Evolutionary conservation across 352 stramenopile genomes (phyloP).

Genomic region (Thraustochytrium sp.): DNA sequence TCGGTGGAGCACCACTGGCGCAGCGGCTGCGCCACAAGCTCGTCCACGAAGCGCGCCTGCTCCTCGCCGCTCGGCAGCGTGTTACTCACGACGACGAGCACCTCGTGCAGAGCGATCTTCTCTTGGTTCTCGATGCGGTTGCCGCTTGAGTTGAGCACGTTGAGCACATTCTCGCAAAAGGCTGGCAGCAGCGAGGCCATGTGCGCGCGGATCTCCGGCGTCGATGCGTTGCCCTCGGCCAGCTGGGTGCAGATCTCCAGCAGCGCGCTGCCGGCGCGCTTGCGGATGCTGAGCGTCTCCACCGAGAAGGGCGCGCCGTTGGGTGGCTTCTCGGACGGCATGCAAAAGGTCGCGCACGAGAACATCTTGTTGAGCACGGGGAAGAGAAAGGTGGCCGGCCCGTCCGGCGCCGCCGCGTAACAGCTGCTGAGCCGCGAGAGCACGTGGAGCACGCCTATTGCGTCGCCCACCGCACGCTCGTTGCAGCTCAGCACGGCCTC

Average conservation of each 20-base stretch:
- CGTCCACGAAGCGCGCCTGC: not conserved
- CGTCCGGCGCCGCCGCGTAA: not conserved
- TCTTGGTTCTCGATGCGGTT: not conserved
- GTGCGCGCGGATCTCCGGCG: constrained; percentile 26
- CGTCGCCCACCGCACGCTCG: not conserved
- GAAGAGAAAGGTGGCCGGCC: not conserved
- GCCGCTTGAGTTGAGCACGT: not conserved
- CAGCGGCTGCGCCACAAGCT: constrained; percentile 14
- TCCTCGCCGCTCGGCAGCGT: not conserved
- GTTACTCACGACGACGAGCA: constrained; percentile 34
- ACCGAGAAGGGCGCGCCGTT: not conserved
- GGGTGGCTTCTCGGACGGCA: not conserved
- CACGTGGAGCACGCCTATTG: constrained; percentile 16
- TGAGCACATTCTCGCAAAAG: constrained; percentile 26
- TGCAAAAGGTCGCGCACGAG: constrained; percentile 10
- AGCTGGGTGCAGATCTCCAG: constrained; percentile 41
- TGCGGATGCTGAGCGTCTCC: constrained; percentile 2
- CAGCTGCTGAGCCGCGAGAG: constrained; percentile 26
- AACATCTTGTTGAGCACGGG: constrained; percentile 37
- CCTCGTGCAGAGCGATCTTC: constrained; percentile 34
- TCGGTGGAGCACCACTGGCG: not conserved
- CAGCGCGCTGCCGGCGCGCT: not conserved
- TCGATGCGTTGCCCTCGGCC: not conserved
- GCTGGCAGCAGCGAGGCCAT: not conserved
- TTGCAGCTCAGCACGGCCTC: not conserved